Percentiles rank a stretch among this genome's conserved stretches.
Evolutionary conservation across 1,139 yeast genomes (phyloP).

Genomic region (Suhomyces chickasaworum): DNA sequence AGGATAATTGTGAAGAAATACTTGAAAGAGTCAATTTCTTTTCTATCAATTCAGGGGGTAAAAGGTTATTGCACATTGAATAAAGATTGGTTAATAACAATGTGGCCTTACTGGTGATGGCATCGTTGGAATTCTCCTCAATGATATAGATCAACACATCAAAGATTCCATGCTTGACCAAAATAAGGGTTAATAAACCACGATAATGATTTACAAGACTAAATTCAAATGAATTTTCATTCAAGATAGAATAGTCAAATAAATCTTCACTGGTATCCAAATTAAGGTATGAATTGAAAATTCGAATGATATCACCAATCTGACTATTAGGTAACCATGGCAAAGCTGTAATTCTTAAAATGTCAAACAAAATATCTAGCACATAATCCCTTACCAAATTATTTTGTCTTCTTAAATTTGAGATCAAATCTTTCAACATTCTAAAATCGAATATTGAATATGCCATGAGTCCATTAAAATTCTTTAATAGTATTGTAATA

Average conservation of each 20-base stretch:
- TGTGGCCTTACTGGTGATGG: slow-evolving; percentile 60
- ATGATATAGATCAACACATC: slow-evolving; percentile 51
- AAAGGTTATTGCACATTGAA: slow-evolving; percentile 53
- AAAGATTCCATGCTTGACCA: slow-evolving; percentile 59
- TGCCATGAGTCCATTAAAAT: slow-evolving; percentile 77
- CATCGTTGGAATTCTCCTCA: slow-evolving; percentile 46
- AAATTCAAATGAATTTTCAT: slow-evolving; percentile 15
- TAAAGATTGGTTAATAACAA: slow-evolving; percentile 64
- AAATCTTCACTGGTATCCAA: slow-evolving; percentile 1
- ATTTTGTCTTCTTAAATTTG: slow-evolving; percentile 62
- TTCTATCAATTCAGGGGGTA: slow-evolving; percentile 44
- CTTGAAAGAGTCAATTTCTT: slow-evolving; percentile 15
- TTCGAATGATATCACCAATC: slow-evolving; percentile 35
- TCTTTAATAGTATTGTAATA: slow-evolving; percentile 61
- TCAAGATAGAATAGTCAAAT: slow-evolving; percentile 2
- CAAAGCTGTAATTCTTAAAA: slow-evolving; percentile 60
- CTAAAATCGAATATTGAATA: slow-evolving; percentile 60
- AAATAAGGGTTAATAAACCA: slow-evolving; percentile 56
- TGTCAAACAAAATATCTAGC: slow-evolving; percentile 70
- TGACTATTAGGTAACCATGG: slow-evolving; percentile 54
- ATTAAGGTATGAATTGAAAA: slow-evolving; percentile 7
- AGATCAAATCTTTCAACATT: slow-evolving; percentile 59
- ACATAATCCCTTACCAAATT: slow-evolving; percentile 60
- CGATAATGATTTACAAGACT: slow-evolving; percentile 57
- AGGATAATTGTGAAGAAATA: slow-evolving; percentile 20